A percentile compares a stretch with the other conserved stretches of the same genome.
Conservation (phyloP, 1,139 yeast genomes). For the Martiniozyma asiatica region DNA sequence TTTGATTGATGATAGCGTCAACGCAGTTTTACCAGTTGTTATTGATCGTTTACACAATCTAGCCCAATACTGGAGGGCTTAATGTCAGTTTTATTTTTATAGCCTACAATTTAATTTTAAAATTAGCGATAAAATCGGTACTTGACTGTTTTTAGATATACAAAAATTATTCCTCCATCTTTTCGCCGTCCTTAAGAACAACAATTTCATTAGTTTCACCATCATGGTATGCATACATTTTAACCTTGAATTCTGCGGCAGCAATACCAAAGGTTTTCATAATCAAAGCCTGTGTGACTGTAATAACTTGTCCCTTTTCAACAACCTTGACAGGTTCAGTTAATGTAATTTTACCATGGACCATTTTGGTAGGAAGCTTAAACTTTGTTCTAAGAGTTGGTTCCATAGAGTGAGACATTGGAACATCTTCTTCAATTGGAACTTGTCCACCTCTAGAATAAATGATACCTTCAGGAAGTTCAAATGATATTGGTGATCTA, state of each 20-base stretch:
- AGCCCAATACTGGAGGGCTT: constrained; percentile 97
- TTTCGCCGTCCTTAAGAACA: constrained; percentile 3
- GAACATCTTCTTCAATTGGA: constrained; percentile 84
- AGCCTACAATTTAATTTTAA: not conserved
- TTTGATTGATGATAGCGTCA: constrained; percentile 85
- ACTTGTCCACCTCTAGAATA: constrained; percentile 94
- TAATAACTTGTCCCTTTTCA: constrained; percentile 64
- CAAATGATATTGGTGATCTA: constrained; percentile 69
- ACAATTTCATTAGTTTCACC: constrained; percentile 29
- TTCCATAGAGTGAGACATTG: constrained; percentile 92
- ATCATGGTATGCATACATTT: constrained; percentile 65
- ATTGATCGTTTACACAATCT: constrained; percentile 89
- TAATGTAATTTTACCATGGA: constrained; percentile 74
- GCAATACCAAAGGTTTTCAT: constrained; percentile 95
- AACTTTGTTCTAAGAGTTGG: constrained; percentile 79
- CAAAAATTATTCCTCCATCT: constrained; percentile 4
- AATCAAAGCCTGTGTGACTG: constrained; percentile 84
- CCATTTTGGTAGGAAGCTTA: constrained; percentile 85
- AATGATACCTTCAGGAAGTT: constrained; percentile 79
- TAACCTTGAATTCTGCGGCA: constrained; percentile 78
- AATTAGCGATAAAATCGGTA: not conserved
- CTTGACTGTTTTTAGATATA: not conserved
- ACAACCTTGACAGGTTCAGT: constrained; percentile 74
- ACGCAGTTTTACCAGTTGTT: constrained; percentile 86
- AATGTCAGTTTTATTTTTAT: constrained; percentile 7